Percentiles rank a stretch among this genome's conserved stretches.
These are phyloP conservation scores for Lactarius akahatsu DNA, from an alignment of 768 basidiomycete species.

Conservation along the genomic window DNA sequence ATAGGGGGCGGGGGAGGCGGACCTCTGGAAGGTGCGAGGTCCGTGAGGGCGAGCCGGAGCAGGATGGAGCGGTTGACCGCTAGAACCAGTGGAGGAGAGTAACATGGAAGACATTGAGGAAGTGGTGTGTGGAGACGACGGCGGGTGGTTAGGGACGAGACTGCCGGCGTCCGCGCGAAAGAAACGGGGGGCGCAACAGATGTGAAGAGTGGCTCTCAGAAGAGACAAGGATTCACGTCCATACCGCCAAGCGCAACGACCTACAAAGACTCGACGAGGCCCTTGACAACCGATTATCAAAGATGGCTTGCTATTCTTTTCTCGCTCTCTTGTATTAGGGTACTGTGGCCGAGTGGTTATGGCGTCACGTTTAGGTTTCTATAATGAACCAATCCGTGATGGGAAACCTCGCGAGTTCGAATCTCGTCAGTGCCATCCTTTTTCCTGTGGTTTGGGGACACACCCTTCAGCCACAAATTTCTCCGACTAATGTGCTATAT, in stretches of 20 bases:
- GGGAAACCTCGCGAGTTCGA: constrained; percentile 61
- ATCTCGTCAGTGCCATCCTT: constrained; percentile 56
- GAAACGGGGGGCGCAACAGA: constrained; percentile 9
- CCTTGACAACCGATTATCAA: constrained; percentile 14
- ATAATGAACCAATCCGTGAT: constrained; percentile 44
- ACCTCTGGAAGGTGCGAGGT: constrained; percentile 46
- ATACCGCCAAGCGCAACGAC: not conserved
- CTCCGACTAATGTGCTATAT: constrained; percentile 16
- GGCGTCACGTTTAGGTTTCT: constrained; percentile 55
- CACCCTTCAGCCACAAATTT: constrained; percentile 10
- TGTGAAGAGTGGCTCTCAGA: not conserved
- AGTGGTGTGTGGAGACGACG: not conserved
- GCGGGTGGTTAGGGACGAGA: not conserved
- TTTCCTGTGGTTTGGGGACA: constrained; percentile 5
- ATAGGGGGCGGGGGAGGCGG: constrained; percentile 43
- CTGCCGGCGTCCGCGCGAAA: constrained; percentile 19
- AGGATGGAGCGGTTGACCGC: constrained; percentile 33
- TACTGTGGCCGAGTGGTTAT: constrained; percentile 62
- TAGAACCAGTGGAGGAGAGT: constrained; percentile 24
- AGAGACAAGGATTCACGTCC: not conserved
- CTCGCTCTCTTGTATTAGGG: constrained; percentile 27
- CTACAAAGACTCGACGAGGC: not conserved
- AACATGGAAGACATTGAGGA: constrained; percentile 12
- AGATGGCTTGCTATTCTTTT: not conserved
- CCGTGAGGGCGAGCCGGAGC: constrained; percentile 47